Base-by-base conservation (phyloP, 2,329 filamentous ascomycete genomes). In the Plectosphaerella plurivora region DNA sequence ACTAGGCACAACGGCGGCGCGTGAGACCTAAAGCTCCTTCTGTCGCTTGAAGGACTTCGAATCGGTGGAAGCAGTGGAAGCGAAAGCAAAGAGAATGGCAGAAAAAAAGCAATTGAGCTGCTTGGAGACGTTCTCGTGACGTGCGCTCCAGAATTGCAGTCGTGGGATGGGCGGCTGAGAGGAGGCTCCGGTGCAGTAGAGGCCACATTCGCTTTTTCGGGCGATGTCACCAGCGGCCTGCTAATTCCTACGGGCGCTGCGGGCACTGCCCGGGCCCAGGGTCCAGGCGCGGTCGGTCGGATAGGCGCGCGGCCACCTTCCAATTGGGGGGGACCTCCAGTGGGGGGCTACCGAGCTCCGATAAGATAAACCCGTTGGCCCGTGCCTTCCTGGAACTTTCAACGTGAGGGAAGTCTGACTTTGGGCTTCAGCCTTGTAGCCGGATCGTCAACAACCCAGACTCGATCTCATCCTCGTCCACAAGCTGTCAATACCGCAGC, bases 201-300 rank as follows among this genome's bases (percentile, higher is more conserved):
- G 48, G 48, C 48, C 48, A 50, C 48, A 41, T 49, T 50, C 48
- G 39, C 48, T 35, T 50, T 50, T 50, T 50, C 48, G 37, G 39
- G 48, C 28, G 41, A 44, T 44, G 41, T 44, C 41, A 44, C 41
- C 16, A 44, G 18, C 41, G 41, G 18, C 18, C 16, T 20, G 41
- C 22, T 22, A 22, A 22, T 22, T 22, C 22, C 22, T 18, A 44
- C 16, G 41, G 18, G 41, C 28, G 28, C 16, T 44, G 41, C 41
- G 41, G 41, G 41, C 41, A 16, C 37, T 41, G n/a, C 37, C 37
- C 15, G 41, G n/a, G 41, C 18, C 41, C 41, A 44, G 41, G 37
- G 37, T 41, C 37, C 37, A 33, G 28, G 28, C 28, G 28, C 28
- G 28, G 28, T 33, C 28, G 28, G 28, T 33, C 11, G 28, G 28